Evolutionary conservation across 768 basidiomycete genomes (phyloP).

Genomic region (Boletus tylopilopsis): DNA sequence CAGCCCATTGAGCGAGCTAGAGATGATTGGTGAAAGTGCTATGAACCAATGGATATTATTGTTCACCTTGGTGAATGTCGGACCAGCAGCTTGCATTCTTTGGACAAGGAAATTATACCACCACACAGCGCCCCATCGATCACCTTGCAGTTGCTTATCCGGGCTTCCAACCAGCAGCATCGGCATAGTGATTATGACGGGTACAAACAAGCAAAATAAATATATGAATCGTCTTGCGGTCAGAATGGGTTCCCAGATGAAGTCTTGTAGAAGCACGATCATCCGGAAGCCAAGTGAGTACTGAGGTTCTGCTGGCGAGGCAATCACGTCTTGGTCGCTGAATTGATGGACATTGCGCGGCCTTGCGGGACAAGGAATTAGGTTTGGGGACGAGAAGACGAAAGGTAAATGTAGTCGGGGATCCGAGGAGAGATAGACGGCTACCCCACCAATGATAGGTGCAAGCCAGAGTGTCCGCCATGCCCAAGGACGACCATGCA

Average conservation of each 20-base stretch:
- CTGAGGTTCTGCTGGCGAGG: conserved; percentile 67
- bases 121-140: conserved; percentile 93
- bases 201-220: conserved; percentile 79
- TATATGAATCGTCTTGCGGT: conserved; percentile 82
- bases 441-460: conserved; percentile 54
- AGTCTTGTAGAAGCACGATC: conserved; percentile 45
- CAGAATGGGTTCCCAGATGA: conserved; percentile 80
- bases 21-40: conserved; percentile 5
- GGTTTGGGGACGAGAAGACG: conserved; percentile 48
- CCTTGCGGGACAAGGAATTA: conserved; percentile 40
- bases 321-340: conserved; percentile 38
- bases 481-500: conserved; percentile 27
- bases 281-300: conserved; percentile 45
- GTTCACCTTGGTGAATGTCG: conserved; percentile 91
- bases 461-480: conserved; percentile 44
- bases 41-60: background rate
- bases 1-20: conserved; percentile 98
- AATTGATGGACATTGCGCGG: conserved; percentile 18
- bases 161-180: conserved; percentile 73
- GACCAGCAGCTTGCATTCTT: conserved; percentile 93
- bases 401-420: conserved; percentile 41
- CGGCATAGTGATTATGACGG: conserved; percentile 79
- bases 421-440: conserved; percentile 44
- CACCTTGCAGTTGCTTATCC: conserved; percentile 55
- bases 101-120: conserved; percentile 90